phyloP scores from a whole-genome alignment of 345 rosid species.

The Microcos paniculata region DNA sequence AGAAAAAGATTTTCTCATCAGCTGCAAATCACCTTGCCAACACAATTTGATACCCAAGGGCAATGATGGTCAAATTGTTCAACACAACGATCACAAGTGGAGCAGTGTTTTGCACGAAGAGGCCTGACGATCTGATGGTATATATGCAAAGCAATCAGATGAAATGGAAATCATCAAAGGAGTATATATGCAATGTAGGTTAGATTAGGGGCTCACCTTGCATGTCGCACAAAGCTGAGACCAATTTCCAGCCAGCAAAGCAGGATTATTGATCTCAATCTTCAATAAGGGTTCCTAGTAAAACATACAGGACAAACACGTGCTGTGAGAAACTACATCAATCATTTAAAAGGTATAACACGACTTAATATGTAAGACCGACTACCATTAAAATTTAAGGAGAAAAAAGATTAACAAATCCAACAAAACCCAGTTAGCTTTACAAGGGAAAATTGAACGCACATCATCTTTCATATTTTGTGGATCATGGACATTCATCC shows the following conservation, averaged over 20 bases:
- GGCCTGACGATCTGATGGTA: slow-evolving; percentile 82
- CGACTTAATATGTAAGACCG: neutral
- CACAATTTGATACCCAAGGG: slow-evolving; percentile 98
- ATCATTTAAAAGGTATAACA: neutral
- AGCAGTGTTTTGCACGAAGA: slow-evolving; percentile 96
- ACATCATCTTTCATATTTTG: slow-evolving; percentile 95
- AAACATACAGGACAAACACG: neutral
- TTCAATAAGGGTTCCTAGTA: slow-evolving; percentile 60
- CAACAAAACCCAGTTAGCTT: neutral
- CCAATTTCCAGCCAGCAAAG: slow-evolving; percentile 95
- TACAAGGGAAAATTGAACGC: slow-evolving; percentile 19
- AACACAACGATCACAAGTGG: slow-evolving; percentile 91
- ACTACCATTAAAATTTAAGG: neutral
- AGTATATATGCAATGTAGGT: slow-evolving; percentile 8
- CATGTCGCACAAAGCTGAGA: slow-evolving; percentile 97
- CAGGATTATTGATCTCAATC: slow-evolving; percentile 88
- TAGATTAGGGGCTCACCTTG: slow-evolving; percentile 56
- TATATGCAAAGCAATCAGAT: slow-evolving; percentile 13
- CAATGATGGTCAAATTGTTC: slow-evolving; percentile 99
- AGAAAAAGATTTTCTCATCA: neutral
- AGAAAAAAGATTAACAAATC: neutral
- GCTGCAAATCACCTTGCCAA: slow-evolving; percentile 76
- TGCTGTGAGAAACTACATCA: neutral
- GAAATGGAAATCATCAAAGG: neutral
- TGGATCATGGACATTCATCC: slow-evolving; percentile 72